Percentiles rank a stretch among this genome's conserved stretches.
Evolutionary conservation across 805 yeast genomes (phyloP).

Genomic region (Sugiyamaella boreocaroliniensis): DNA sequence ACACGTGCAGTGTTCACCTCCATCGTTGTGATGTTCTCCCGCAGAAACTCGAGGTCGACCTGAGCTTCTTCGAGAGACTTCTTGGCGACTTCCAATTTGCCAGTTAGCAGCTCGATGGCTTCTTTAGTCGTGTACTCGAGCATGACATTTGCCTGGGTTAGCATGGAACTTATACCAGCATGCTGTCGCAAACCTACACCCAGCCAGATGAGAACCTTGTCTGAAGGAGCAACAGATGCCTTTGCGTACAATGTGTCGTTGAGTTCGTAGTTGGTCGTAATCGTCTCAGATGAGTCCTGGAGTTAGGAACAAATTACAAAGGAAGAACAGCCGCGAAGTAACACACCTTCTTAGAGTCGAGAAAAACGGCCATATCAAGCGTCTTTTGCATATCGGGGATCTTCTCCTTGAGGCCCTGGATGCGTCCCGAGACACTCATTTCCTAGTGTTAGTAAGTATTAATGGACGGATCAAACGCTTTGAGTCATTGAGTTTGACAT

Average conservation of each 20-base stretch:
- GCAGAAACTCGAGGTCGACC: conserved; percentile 76
- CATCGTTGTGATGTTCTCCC: conserved; percentile 92
- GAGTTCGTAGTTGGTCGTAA: conserved; percentile 79
- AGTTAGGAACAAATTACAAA: conserved; percentile 16
- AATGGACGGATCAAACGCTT: conserved; percentile 2
- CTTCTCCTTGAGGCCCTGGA: conserved; percentile 48
- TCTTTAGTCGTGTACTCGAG: conserved; percentile 87
- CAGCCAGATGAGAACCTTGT: conserved; percentile 83
- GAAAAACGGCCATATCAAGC: conserved; percentile 60
- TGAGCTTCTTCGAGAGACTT: conserved; percentile 55
- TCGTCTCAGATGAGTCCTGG: conserved; percentile 33
- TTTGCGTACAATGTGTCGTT: conserved; percentile 88
- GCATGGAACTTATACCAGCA: conserved; percentile 1
- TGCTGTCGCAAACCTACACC: conserved; percentile 43
- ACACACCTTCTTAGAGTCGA: conserved; percentile 40
- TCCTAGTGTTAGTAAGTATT: conserved; percentile 28
- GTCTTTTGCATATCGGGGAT: conserved; percentile 91
- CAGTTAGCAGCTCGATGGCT: conserved; percentile 63
- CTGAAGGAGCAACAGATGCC: conserved; percentile 60
- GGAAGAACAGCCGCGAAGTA: conserved; percentile 7
- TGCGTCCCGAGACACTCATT: conserved; percentile 36
- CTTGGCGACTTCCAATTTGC: conserved; percentile 57
- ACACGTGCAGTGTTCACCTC: conserved; percentile 91
- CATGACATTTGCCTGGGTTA: conserved; percentile 74
- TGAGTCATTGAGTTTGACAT: conserved; percentile 16